Evolutionary conservation across 2,329 filamentous ascomycete species (phyloP).

Genomic region (Ophiostoma pallidulum): DNA sequence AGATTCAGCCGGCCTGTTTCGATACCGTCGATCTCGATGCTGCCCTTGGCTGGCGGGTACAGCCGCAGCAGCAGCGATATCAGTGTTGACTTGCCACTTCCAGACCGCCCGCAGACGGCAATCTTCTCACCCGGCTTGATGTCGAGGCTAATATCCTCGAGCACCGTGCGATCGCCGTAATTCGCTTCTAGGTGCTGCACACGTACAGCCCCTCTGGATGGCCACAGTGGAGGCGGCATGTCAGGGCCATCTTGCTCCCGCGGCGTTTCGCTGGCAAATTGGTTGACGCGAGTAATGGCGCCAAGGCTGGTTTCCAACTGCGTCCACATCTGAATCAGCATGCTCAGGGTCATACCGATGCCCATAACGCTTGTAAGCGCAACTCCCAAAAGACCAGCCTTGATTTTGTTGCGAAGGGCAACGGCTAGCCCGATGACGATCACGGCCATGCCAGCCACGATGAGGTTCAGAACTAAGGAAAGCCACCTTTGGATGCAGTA

Average conservation of each 20-base stretch:
- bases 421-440: conserved; percentile 28
- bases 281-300: conserved; percentile 19
- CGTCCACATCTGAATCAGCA: conserved; percentile 21
- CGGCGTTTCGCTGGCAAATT: conserved; percentile 11
- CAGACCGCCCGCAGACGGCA: conserved; percentile 28
- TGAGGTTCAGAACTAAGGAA: conserved; percentile 28
- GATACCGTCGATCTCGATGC: conserved; percentile 36
- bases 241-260: conserved; percentile 4
- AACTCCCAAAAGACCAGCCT: conserved; percentile 24
- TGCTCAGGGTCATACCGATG: conserved; percentile 17
- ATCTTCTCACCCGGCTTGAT: conserved; percentile 25
- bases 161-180: conserved; percentile 11
- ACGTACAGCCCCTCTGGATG: background rate
- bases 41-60: conserved; percentile 32
- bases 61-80: conserved; percentile 36
- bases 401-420: conserved; percentile 22
- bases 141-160: conserved; percentile 21
- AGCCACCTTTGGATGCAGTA: conserved; percentile 49
- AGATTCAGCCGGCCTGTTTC: conserved; percentile 23
- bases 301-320: conserved; percentile 21
- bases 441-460: conserved; percentile 28
- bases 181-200: conserved; percentile 9
- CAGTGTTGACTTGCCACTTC: conserved; percentile 23
- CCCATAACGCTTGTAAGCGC: conserved; percentile 24
- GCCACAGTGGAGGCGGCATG: conserved; percentile 8